A percentile compares a stretch with the other conserved stretches of the same genome.
Conservation (phyloP, 2,329 filamentous ascomycete species). For the Chrysoporthe cubensis region DNA sequence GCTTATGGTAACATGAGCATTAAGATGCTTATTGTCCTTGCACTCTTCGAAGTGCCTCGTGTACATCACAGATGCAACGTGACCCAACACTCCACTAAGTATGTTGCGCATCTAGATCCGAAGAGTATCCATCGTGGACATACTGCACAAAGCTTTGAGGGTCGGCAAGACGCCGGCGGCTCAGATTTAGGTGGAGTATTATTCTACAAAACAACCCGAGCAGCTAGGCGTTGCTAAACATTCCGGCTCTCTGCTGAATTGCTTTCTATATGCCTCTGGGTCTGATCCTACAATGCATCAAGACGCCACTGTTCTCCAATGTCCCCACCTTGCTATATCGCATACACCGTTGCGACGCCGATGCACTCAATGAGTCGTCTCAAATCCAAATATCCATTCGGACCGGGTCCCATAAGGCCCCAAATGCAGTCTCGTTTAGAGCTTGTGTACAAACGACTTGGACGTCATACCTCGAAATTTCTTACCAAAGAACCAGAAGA, state of each 20-base stretch:
- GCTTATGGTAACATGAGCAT: too few relatives aligned
- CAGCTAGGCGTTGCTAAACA: background rate
- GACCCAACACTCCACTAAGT: too few relatives aligned
- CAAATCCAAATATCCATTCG: background rate
- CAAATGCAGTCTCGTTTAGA: background rate
- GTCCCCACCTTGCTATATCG: background rate
- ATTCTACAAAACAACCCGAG: background rate
- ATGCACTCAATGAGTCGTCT: background rate
- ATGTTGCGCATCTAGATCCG: background rate
- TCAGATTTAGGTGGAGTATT: background rate
- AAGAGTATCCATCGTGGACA: background rate
- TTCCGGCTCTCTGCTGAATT: background rate
- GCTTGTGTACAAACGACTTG: slow-evolving; percentile 34
- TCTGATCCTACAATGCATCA: background rate
- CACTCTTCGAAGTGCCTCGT: too few relatives aligned
- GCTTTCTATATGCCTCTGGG: background rate
- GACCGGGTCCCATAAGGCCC: background rate
- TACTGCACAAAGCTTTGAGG: background rate
- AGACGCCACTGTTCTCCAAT: background rate
- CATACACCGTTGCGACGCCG: background rate
- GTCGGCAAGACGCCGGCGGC: background rate
- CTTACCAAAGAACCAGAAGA: slow-evolving; percentile 38
- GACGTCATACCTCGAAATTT: slow-evolving; percentile 42
- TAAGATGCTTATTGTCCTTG: too few relatives aligned
- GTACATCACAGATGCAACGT: too few relatives aligned